phyloP scores from a whole-genome alignment of 257 asterid genomes.

The Solanum clarkiae region DNA sequence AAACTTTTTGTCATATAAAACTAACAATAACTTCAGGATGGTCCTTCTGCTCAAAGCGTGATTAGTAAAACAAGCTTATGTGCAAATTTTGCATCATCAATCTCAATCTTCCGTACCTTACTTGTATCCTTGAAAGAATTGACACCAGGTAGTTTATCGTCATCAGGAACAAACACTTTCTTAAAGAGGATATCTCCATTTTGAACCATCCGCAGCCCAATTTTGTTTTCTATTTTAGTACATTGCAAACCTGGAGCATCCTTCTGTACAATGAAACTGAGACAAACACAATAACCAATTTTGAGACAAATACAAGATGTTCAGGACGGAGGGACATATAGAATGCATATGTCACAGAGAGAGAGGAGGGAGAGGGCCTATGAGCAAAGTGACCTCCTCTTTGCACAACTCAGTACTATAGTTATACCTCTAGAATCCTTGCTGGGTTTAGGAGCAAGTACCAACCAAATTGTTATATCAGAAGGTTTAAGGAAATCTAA shows the following conservation, averaged over 20 bases:
- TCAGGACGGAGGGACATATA: neutral
- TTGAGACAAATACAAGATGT: neutral
- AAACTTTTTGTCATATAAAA: neutral
- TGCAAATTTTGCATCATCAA: neutral
- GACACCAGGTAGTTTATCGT: conserved; percentile 82
- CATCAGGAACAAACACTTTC: conserved; percentile 80
- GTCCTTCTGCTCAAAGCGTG: neutral
- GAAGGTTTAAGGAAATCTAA: neutral
- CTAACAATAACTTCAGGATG: neutral
- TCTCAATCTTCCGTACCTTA: conserved; percentile 40
- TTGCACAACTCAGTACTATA: conserved; percentile 27
- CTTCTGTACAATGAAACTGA: conserved; percentile 76
- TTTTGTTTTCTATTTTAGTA: conserved; percentile 86
- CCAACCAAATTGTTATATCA: neutral
- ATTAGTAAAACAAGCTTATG: neutral
- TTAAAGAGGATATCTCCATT: conserved; percentile 83
- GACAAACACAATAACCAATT: conserved; percentile 12
- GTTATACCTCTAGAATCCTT: conserved; percentile 53
- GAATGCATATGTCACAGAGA: neutral
- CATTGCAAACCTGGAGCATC: conserved; percentile 81
- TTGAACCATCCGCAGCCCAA: conserved; percentile 86
- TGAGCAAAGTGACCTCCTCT: neutral
- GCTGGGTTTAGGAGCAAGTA: neutral
- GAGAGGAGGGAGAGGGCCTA: neutral
- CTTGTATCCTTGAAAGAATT: conserved; percentile 84